Conservation (phyloP, 768 basidiomycete species). For the Trametes meyenii region DNA sequence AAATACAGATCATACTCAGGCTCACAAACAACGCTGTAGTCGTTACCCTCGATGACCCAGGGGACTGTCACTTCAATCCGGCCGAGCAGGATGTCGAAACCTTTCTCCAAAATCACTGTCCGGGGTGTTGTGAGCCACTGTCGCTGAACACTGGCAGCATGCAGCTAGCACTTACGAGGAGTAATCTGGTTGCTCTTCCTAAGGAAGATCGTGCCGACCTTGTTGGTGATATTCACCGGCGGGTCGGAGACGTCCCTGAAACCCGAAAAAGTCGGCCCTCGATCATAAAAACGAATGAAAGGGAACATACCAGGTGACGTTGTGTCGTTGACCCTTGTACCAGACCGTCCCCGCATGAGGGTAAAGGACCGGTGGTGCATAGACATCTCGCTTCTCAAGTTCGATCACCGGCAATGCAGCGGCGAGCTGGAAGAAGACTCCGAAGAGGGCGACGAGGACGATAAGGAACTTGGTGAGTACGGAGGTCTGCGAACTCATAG, state of each 20-base stretch:
- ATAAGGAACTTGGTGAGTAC: constrained; percentile 22
- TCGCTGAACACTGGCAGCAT: neutral
- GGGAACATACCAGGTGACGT: constrained; percentile 18
- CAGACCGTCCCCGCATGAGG: constrained; percentile 21
- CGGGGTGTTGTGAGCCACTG: neutral
- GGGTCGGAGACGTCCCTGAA: constrained; percentile 36
- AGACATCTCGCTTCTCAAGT: constrained; percentile 16
- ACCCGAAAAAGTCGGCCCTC: neutral
- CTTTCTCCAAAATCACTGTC: constrained; percentile 36
- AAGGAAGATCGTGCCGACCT: constrained; percentile 11
- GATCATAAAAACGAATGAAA: too few relatives aligned
- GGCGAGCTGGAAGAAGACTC: neutral
- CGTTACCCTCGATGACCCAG: constrained; percentile 28
- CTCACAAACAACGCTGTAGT: constrained; percentile 45
- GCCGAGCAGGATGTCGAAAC: constrained; percentile 40
- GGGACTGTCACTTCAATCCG: constrained; percentile 40
- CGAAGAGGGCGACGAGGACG: constrained; percentile 4
- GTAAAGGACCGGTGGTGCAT: constrained; percentile 13
- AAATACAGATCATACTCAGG: too few relatives aligned
- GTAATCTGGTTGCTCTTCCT: constrained; percentile 31
- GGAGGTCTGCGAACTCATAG: constrained; percentile 5
- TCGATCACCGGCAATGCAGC: constrained; percentile 13
- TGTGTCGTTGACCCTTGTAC: constrained; percentile 19
- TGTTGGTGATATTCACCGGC: constrained; percentile 43
- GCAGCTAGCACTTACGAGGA: constrained; percentile 25